Conservation (phyloP, 2,329 filamentous ascomycete genomes). For the Penicillium griseofulvum region DNA sequence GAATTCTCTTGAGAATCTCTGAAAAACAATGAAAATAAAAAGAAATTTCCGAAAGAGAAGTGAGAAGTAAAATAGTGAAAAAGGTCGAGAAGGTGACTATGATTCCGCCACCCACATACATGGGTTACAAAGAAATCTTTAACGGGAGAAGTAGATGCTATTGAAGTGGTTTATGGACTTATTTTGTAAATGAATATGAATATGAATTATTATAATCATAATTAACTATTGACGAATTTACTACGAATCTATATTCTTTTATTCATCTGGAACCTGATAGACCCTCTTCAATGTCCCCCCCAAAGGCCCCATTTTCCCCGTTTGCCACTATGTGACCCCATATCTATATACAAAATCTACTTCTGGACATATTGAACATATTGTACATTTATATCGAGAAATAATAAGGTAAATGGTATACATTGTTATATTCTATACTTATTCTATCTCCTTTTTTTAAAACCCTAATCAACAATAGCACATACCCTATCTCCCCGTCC, state of each 20-base stretch:
- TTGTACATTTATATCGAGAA: too few relatives aligned
- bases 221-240: too few relatives aligned
- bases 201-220: too few relatives aligned
- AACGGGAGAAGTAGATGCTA: too few relatives aligned
- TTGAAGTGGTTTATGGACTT: too few relatives aligned
- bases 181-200: background rate
- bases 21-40: background rate
- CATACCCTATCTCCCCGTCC: constrained; percentile 10
- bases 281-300: background rate
- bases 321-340: constrained; percentile 7
- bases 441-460: background rate
- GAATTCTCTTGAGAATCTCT: background rate
- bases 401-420: too few relatives aligned
- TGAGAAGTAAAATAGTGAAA: constrained; percentile 1
- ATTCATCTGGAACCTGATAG: constrained; percentile 9
- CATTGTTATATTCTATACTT: background rate
- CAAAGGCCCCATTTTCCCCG: constrained; percentile 7
- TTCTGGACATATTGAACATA: too few relatives aligned
- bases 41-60: constrained; percentile 12
- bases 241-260: too few relatives aligned
- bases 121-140: constrained; percentile 3
- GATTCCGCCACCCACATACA: constrained; percentile 21
- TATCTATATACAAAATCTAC: background rate
- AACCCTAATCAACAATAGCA: constrained; percentile 1
- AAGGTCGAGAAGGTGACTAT: background rate